Evolutionary conservation across 805 yeast genomes (phyloP), one percentile per base, ranked within the genome.

Genomic region (Schwanniomyces polymorphus): DNA sequence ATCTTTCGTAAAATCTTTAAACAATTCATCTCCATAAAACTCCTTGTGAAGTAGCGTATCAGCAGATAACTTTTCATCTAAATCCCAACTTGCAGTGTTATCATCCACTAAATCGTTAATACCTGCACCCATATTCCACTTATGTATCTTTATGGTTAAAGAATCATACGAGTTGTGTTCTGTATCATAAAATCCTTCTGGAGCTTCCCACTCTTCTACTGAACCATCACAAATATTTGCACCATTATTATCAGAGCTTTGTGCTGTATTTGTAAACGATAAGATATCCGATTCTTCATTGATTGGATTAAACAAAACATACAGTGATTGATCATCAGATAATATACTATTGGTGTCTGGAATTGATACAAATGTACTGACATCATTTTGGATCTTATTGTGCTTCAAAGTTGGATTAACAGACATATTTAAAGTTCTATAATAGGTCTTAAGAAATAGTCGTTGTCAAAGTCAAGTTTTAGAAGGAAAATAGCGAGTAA

Each of bases 1-100:
- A 12, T 50, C 54, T 18, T 50, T 50, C 41, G 53, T 50, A 25
- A 65, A 53, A 48, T 59, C 54, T 37, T 53, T 49, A 41, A 66
- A 54, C 34, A 66, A 48, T 23, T 66, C 70, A 45, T 65, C 69
- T 1, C 71, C 71, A 47, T 66, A 65, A 45, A 66, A 66, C 31
- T 51, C 52, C 25, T 46, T 48, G 18, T 44, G 33, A 7, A 44
- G 23, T 14, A 33, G 7, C 7, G 47, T 17, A 5, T 34, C 33
- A 18, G 40, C 14, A 9, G 41, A n/a, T 21, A 48, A 38, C 21
- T 45, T 42, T 42, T 65, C 70, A 42, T 67, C 72, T 39, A 69
- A 51, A 46, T 69, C 65, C 72, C 72, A 68, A 37, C 65, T 59
- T 14, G 74, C 74, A 5, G 63, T 57, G 50, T 69, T 68, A 45